Evolutionary conservation across 352 stramenopile species (phyloP), one percentile per base, ranked within the genome.

Genomic region (Pythium aristosporum): DNA sequence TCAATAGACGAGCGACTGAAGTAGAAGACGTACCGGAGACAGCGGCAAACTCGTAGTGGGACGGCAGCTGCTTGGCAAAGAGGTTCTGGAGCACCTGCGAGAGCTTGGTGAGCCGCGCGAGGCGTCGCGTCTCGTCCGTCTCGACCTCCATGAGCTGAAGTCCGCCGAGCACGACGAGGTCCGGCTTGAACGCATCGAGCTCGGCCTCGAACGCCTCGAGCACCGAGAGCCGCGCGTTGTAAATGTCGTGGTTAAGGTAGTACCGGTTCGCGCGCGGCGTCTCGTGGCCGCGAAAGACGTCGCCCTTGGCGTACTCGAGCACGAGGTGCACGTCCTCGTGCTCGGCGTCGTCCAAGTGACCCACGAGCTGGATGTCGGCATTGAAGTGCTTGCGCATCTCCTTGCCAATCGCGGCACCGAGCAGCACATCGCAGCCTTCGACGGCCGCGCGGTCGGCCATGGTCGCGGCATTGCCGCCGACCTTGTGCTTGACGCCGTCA

Each of bases 71-170:
- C 44, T 82, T 77, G 32, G 77, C 4, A 51, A 81, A 88, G 20
- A 92, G 63, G 65, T 88, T 87, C 61, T 91, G 77, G 16, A 94
- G 74, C 62, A 92, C 79, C 6, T 86, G 61, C 2, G 80, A 89
- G 36, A 94, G 69, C 46, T 87, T 82, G 11, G 74, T 73, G 21
- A 94, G 71, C 15, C 85, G 77, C 37, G 64, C 67, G 4, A 89
- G 64, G 5, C 85, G 77, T 5, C 68, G 72, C 18, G 71, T 63
- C 56, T 82, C 72, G 63, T 94, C 76, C 15, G 69, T 90, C 58
- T 92, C 81, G 46, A 94, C 83, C 61, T 94, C 85, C 83, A 94
- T 90, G 28, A 94, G 76, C 56, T 92, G 85, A n/a, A 94, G 51
- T 0, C 85, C 85, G 25, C 85, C 85, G 65, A 94, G 79, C n/a